phyloP scores from a whole-genome alignment of 1,284 basidiomycete genomes.

The Apiotrichum gamsii region DNA sequence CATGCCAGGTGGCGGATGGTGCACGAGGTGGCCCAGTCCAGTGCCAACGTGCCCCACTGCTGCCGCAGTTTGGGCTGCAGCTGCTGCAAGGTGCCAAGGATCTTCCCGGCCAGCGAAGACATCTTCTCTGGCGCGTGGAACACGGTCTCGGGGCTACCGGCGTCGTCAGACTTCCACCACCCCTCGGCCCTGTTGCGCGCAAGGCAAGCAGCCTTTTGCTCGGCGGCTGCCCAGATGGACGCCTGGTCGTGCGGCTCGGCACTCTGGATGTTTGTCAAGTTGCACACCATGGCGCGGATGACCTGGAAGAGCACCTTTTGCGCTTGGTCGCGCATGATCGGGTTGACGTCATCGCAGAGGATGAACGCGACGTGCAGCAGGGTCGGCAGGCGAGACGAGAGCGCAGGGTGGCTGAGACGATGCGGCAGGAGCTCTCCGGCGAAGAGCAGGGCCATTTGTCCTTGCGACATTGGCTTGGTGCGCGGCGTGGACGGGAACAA shows the following conservation, averaged over 20 bases:
- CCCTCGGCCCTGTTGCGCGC: slow-evolving; percentile 47
- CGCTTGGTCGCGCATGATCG: slow-evolving; percentile 64
- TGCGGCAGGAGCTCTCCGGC: slow-evolving; percentile 75
- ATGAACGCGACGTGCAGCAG: slow-evolving; percentile 76
- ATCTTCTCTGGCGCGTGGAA: slow-evolving; percentile 58
- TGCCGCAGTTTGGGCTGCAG: slow-evolving; percentile 63
- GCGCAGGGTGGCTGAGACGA: slow-evolving; percentile 60
- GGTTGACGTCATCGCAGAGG: slow-evolving; percentile 71
- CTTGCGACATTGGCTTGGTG: slow-evolving; percentile 56
- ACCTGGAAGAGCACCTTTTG: slow-evolving; percentile 72
- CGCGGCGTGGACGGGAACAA: slow-evolving; percentile 20
- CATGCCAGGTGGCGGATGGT: slow-evolving; percentile 80
- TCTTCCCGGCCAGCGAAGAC: slow-evolving; percentile 59
- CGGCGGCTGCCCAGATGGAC: slow-evolving; percentile 30
- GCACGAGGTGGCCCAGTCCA: slow-evolving; percentile 80
- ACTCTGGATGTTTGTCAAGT: slow-evolving; percentile 39
- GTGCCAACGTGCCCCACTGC: slow-evolving; percentile 72
- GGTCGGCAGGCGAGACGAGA: slow-evolving; percentile 62
- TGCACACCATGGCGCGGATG: slow-evolving; percentile 63
- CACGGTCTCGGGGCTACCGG: slow-evolving; percentile 33
- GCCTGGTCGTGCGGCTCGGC: slow-evolving; percentile 19
- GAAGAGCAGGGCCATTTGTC: slow-evolving; percentile 82
- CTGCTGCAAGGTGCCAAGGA: slow-evolving; percentile 64
- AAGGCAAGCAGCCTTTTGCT: slow-evolving; percentile 56
- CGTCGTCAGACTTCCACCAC: slow-evolving; percentile 71